phyloP scores from a whole-genome alignment of 2,329 filamentous ascomycete genomes.

The Herpomyces periplanetae region DNA sequence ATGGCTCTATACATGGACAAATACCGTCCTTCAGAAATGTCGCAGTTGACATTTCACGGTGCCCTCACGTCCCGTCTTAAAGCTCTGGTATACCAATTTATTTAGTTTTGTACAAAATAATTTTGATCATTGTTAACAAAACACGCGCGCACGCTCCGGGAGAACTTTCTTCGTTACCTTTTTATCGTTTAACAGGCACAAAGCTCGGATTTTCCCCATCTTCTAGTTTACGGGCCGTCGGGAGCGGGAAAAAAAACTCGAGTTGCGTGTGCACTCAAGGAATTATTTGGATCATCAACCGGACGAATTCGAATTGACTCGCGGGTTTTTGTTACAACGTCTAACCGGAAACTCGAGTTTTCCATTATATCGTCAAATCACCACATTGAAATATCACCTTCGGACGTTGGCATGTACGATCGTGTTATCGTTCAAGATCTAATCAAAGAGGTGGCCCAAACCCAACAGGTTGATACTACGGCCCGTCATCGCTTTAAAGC shows the following conservation, averaged over 20 bases:
- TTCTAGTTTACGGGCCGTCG: constrained; percentile 82
- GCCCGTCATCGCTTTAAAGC: constrained; percentile 89
- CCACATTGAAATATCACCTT: constrained; percentile 89
- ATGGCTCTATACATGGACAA: too few species aligned
- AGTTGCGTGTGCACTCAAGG: constrained; percentile 73
- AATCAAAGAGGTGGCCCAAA: constrained; percentile 88
- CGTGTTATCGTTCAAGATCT: constrained; percentile 80
- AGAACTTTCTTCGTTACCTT: too few species aligned
- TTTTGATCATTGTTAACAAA: too few species aligned
- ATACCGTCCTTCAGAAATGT: too few species aligned
- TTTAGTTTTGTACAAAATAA: too few species aligned
- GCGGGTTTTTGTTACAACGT: constrained; percentile 71
- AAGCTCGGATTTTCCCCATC: constrained; percentile 85
- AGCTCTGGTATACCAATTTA: too few species aligned
- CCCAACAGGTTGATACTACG: constrained; percentile 76
- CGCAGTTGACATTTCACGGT: too few species aligned
- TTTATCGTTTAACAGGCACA: too few species aligned
- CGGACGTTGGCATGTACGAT: constrained; percentile 83
- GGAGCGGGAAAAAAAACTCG: constrained; percentile 92
- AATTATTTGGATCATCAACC: constrained; percentile 77
- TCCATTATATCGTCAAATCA: constrained; percentile 93
- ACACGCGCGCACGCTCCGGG: too few species aligned
- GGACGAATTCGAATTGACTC: constrained; percentile 99
- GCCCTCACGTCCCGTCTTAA: too few species aligned
- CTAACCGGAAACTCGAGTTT: constrained; percentile 92